Base-by-base conservation (phyloP, 306 rosid species). In the Corylus heterophylla region DNA sequence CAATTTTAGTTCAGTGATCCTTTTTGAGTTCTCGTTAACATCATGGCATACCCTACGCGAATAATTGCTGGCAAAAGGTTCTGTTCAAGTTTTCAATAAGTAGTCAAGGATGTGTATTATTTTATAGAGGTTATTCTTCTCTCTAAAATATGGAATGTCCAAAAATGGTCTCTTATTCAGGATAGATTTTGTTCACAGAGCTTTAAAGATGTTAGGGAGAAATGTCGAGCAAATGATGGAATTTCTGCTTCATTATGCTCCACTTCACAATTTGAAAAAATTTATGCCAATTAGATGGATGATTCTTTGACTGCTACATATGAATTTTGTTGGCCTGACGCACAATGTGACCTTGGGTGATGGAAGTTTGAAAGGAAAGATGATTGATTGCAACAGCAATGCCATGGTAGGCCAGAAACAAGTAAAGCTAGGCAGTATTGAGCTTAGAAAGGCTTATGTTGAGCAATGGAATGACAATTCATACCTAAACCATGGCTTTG, bases 21-120 rank as follows among this genome's bases (percentile, higher is more conserved):
- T 10, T 22, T 54, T 18, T 51, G 44, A 12, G 2, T 58, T 49
- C 25, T 20, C 69, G 13, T 59, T 51, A 42, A 63, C 71, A 9
- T 59, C 68, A 20, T 25, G 54, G 47, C 54, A 74, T 83, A 79
- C 56, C 58, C 35, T 58, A 49, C 11, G 27, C 39, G 74, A 59
- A 25, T 25, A 20, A 9, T 59, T 59, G 37, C 12, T 59, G 13
- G 62, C n/a, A 59, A 59, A n/a, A 17, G 20, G 35, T 59, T 59
- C 16, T 4, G 35, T 59, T 59, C 66, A 59, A 59, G 66, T 59
- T 59, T 59, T 25, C 25, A 10, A 59, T 55, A 13, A n/a, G 8
- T 17, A 55, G 29, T 55, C 62, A 55, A 17, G 25, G 62, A 55
- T 42, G 45, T n/a, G 62, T n/a, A 55, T 17, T n/a, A 55, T 55